These are phyloP conservation scores for Boletus subparvulus DNA, from an alignment of 768 basidiomycete genomes.

Conservation along the genomic window DNA sequence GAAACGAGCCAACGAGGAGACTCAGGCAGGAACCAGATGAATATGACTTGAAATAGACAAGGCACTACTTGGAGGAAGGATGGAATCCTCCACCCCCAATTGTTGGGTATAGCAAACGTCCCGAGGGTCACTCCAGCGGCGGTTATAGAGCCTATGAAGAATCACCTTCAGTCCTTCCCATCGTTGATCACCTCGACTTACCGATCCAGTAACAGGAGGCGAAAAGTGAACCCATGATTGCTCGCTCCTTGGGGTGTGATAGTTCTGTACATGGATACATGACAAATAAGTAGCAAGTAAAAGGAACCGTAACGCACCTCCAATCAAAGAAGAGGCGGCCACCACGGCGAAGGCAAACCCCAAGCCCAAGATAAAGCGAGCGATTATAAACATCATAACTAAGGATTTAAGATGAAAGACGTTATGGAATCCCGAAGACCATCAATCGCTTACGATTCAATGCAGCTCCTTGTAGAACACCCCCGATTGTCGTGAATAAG, in stretches of 20 bases:
- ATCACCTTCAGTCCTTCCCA: not conserved
- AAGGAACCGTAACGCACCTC: not conserved
- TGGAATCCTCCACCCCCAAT: constrained; percentile 70
- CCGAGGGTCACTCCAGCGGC: constrained; percentile 60
- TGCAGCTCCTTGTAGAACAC: constrained; percentile 11
- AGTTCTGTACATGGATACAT: not conserved
- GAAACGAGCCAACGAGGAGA: constrained; percentile 65
- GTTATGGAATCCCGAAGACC: no score
- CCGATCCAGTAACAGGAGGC: not conserved
- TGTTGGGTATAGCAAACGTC: constrained; percentile 55
- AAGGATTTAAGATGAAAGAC: not conserved
- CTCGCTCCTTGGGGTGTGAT: constrained; percentile 14
- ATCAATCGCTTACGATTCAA: constrained; percentile 4
- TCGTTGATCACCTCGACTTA: not conserved
- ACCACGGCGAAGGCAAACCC: not conserved
- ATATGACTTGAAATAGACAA: constrained; percentile 49
- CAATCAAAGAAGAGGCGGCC: constrained; percentile 5
- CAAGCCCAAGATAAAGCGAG: constrained; percentile 3
- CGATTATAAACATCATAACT: constrained; percentile 8
- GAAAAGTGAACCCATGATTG: not conserved
- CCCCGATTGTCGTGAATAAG: constrained; percentile 3
- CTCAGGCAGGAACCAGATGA: constrained; percentile 61
- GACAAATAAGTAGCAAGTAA: not conserved
- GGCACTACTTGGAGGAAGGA: constrained; percentile 56
- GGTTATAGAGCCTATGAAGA: constrained; percentile 5